Percentiles rank a stretch among this genome's conserved stretches.
Conservation (phyloP, 148 eudicot genomes). For the Camellia granthamiana region DNA sequence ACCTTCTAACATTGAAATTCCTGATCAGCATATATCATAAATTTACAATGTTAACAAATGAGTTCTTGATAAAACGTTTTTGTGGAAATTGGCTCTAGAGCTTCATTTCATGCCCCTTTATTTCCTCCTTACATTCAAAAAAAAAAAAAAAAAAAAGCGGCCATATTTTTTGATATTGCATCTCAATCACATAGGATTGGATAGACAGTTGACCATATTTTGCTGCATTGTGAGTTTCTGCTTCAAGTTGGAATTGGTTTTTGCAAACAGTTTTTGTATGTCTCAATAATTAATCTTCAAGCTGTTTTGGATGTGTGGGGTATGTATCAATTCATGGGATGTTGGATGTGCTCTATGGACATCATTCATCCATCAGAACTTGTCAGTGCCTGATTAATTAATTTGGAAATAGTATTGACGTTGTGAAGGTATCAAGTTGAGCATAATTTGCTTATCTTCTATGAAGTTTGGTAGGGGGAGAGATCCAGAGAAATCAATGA, state of each 20-base stretch:
- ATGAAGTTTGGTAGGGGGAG: not conserved
- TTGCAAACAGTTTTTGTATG: not conserved
- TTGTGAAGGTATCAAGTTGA: not conserved
- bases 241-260: not conserved
- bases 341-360: not conserved
- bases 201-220: too few relatives aligned
- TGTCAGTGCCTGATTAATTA: not conserved
- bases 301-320: not conserved
- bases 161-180: too few relatives aligned
- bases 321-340: not conserved
- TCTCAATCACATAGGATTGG: too few relatives aligned
- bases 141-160: too few relatives aligned
- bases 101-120: not conserved
- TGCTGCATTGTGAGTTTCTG: not conserved
- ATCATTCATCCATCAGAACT: too few relatives aligned
- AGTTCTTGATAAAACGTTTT: not conserved
- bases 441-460: not conserved
- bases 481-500: not conserved
- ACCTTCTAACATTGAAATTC: not conserved
- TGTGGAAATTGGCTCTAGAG: not conserved
- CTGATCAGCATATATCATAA: not conserved
- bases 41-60: not conserved
- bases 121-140: not conserved
- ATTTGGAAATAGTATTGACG: not conserved
- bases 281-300: not conserved